Evolutionary conservation across 352 stramenopile genomes (phyloP), one percentile per base, ranked within the genome.

Genomic region (Phytophthora niederhauseri): DNA sequence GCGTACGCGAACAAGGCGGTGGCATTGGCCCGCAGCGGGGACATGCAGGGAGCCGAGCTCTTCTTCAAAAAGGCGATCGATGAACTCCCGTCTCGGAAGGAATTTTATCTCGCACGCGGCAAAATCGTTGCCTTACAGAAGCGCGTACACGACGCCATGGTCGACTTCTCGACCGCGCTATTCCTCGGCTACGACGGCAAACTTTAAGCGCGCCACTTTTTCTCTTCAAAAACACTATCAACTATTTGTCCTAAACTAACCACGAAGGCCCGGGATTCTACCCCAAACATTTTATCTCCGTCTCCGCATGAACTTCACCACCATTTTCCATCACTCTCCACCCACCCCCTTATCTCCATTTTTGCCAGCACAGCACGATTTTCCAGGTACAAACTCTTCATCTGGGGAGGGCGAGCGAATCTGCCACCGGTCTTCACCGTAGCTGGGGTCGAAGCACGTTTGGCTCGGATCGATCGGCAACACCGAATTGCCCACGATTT

Each of bases 91-190:
- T 90, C 82, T n/a, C 71, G 72, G 9, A 82, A 87, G 46, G 82
- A 88, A 55, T 93, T 87, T 58, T 94, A 92, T 48, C 56, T 93
- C 17, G 77, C 79, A 12, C 69, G 83, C 3, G 86, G 82, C 38
- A 89, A 89, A 64, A 80, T 94, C 46, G 77, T 93, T 43, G 81
- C 86, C 31, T 67, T 88, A 51, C 86, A 92, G 41, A 92, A 91
- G 69, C 82, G 82, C 3, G 63, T 93, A 50, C 84, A 93, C 45
- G 86, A 93, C 55, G 84, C 86, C 3, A 91, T 94, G 84, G 81
- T 93, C 30, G 81, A 94, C 55, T 94, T 92, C 66, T 89, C 84
- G 14, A 91, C 84, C 0, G 86, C 83, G 14, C 73, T 94, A 22
- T 80, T 82, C 58, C 73, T 94, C 15, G 86, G 86, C 15, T 93